phyloP scores from a whole-genome alignment of 768 basidiomycete species.

The Infundibulicybe gibba region DNA sequence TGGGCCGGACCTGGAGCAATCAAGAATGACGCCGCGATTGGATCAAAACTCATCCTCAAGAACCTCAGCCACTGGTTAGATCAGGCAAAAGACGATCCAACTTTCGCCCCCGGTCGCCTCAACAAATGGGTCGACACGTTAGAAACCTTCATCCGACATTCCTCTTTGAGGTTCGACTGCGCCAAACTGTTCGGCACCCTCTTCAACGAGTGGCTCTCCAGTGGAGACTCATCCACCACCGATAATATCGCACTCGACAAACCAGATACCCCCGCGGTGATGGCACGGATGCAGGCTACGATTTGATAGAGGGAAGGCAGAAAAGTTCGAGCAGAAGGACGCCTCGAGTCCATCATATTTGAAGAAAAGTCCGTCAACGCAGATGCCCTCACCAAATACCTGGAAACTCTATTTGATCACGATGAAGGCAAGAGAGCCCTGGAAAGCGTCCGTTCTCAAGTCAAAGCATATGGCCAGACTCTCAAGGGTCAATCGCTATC shows the following conservation, averaged over 20 bases:
- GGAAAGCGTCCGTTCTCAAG: conserved; percentile 22
- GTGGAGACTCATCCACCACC: conserved; percentile 34
- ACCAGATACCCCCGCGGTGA: conserved; percentile 3
- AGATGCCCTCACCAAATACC: conserved; percentile 26
- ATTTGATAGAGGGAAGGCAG: conserved; percentile 4
- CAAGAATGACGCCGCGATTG: conserved; percentile 6
- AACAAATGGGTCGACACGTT: conserved; percentile 33
- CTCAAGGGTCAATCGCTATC: conserved; percentile 25
- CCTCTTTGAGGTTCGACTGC: conserved; percentile 32
- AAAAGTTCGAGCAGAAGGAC: conserved; percentile 23
- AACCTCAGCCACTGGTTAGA: conserved; percentile 34
- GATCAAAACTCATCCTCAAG: conserved; percentile 21
- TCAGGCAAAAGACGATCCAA: conserved; percentile 37
- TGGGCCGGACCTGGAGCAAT: conserved; percentile 30
- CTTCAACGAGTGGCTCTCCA: conserved; percentile 40
- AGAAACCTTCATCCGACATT: conserved; percentile 34
- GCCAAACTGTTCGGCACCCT: conserved; percentile 38
- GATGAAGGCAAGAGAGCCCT: conserved; percentile 26
- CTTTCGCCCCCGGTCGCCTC: conserved; percentile 30
- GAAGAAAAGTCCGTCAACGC: conserved; percentile 30
- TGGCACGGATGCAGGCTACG: conserved; percentile 10
- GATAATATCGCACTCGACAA: conserved; percentile 5
- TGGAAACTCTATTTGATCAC: conserved; percentile 31
- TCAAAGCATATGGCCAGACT: conserved; percentile 20
- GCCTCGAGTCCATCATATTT: conserved; percentile 36